Percentiles rank a stretch among this genome's conserved stretches.
These are phyloP conservation scores for Cercospora citrullina DNA, from an alignment of 2,329 filamentous ascomycete genomes.

Conservation along the genomic window DNA sequence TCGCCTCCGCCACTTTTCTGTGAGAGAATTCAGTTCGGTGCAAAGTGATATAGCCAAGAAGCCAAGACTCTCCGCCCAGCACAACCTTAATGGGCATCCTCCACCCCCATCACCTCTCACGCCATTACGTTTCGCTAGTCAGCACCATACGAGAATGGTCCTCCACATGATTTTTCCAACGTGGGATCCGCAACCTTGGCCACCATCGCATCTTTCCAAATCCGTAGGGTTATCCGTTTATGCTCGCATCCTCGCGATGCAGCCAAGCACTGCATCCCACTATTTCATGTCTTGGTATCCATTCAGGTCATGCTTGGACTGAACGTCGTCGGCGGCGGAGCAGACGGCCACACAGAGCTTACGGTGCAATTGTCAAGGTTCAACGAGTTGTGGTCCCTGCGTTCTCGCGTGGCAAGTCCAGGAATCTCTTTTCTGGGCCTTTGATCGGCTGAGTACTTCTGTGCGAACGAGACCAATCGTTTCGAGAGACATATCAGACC, in stretches of 20 bases:
- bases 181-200: conserved; percentile 13
- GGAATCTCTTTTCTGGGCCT: neutral
- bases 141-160: neutral
- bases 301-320: conserved; percentile 15
- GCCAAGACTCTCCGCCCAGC: conserved; percentile 11
- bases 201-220: conserved; percentile 10
- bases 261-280: conserved; percentile 18
- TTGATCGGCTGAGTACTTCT: conserved; percentile 7
- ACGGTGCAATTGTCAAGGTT: neutral
- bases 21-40: neutral
- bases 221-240: conserved; percentile 14
- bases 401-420: conserved; percentile 11
- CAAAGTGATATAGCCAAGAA: conserved; percentile 16
- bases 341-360: neutral
- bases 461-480: neutral
- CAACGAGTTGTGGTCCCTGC: conserved; percentile 4
- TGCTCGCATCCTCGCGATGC: conserved; percentile 8
- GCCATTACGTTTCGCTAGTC: conserved; percentile 5
- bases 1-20: neutral
- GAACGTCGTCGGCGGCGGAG: neutral
- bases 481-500: neutral
- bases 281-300: conserved; percentile 7
- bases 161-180: neutral
- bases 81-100: conserved; percentile 12
- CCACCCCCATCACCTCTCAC: neutral